phyloP scores from a whole-genome alignment of 345 rosid species.

The Chamaenerion angustifolium region DNA sequence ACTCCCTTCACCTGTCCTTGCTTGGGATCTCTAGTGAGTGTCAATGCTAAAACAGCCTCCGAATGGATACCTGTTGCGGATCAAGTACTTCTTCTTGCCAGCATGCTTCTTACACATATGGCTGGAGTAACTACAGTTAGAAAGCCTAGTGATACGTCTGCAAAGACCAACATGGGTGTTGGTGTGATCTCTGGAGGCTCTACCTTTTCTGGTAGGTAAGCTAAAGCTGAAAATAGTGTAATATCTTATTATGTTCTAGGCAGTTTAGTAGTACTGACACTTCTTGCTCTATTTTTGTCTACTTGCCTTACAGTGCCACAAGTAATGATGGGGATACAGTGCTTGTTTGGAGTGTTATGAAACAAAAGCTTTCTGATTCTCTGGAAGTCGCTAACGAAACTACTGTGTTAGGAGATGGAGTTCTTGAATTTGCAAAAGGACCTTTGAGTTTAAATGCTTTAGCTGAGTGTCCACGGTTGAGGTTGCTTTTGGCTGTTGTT shows the following conservation, averaged over 20 bases:
- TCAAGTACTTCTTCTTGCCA: conserved; percentile 58
- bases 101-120: conserved; percentile 63
- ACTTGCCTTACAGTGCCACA: conserved; percentile 20
- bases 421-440: conserved; percentile 28
- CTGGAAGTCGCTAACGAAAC: conserved; percentile 35
- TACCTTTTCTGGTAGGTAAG: conserved; percentile 85
- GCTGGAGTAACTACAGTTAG: conserved; percentile 68
- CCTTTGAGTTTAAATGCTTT: conserved; percentile 58
- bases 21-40: conserved; percentile 38
- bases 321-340: conserved; percentile 21
- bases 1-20: conserved; percentile 24
- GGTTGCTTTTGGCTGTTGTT: conserved; percentile 64
- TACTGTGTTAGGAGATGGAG: conserved; percentile 21
- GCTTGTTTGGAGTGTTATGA: conserved; percentile 49
- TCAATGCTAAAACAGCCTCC: conserved; percentile 30
- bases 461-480: conserved; percentile 51
- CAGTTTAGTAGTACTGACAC: neutral
- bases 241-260: neutral
- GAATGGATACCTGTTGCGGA: conserved; percentile 50
- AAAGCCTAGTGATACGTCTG: conserved; percentile 21
- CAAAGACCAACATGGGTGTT: conserved; percentile 16
- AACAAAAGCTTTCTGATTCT: conserved; percentile 57
- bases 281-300: conserved; percentile 1
- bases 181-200: conserved; percentile 20
- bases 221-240: conserved; percentile 30